Conservation (phyloP, 1,139 yeast genomes). For the Pichia sp. region DNA sequence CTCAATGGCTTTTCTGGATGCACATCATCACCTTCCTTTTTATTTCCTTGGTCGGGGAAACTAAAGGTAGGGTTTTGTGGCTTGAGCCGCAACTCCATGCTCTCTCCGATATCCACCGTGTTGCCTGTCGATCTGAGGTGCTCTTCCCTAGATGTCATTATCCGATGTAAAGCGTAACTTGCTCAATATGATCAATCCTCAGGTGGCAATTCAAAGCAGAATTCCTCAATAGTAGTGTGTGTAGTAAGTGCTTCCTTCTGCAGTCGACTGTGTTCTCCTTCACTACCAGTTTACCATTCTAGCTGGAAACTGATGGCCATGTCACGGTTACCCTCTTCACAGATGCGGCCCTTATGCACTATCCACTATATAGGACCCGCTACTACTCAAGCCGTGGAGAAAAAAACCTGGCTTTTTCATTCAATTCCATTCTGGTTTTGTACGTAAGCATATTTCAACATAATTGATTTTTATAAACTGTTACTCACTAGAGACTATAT, state of each 20-base stretch:
- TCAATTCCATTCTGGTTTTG: too few relatives aligned
- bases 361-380: not conserved
- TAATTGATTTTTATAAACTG: not conserved
- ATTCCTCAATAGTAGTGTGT: too few relatives aligned
- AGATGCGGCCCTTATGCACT: too few relatives aligned
- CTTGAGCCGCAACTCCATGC: conserved; percentile 25
- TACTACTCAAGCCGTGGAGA: not conserved
- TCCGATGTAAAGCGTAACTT: not conserved
- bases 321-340: too few relatives aligned
- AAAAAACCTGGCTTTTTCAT: not conserved
- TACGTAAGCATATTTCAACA: not conserved
- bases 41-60: conserved; percentile 4
- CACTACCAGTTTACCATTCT: too few relatives aligned
- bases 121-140: not conserved
- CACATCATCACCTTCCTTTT: not conserved
- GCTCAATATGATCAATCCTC: too few relatives aligned
- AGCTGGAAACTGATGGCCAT: too few relatives aligned
- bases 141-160: not conserved
- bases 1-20: conserved; percentile 7
- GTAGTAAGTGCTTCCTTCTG: too few relatives aligned
- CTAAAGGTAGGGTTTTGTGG: conserved; percentile 29
- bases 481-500: not conserved
- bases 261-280: too few relatives aligned
- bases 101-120: conserved; percentile 9
- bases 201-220: too few relatives aligned